Evolutionary conservation across 805 yeast species (phyloP), one percentile per base, ranked within the genome.

Genomic region (Ogataea neopini): DNA sequence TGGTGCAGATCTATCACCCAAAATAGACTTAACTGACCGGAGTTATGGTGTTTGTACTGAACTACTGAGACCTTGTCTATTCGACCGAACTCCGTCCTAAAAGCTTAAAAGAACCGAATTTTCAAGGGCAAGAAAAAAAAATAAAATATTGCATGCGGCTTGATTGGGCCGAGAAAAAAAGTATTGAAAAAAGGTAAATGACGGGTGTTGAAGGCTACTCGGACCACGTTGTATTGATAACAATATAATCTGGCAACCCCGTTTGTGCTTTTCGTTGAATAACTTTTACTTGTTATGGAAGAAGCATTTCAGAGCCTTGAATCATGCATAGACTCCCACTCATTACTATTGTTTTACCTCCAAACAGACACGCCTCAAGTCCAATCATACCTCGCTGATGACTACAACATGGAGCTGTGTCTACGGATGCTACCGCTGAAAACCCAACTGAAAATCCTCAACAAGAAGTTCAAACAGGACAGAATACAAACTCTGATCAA

Each of bases 381-480:
- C 6, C 33, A 26, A 22, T 45, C 44, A 2, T 44, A 45, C 19
- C 30, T 60, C 4, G 23, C 22, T 4, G 61, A 62, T 40, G 77
- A 68, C 41, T 74, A 63, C 58, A 67, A 70, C 51, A 81, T 78
- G 53, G 88, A 83, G 58, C 54, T 59, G 1, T 63, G 74, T 7
- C 58, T 83, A 48, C 66, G 88, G 35, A 56, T 70, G 14, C 55
- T 81, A 2, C 69, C 78, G 0, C 63, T 80, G 9, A 43, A 56
- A 0, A 66, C 64, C 14, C 86, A 80, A 52, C 53, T 63, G 2
- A 58, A 49, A 11, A 67, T 84, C 3, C 63, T 73, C 14, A 59
- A 66, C 22, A 70, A 73, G 43, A 75, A 70, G 53, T 67, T 64
- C 44, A 43, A 48, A 4, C 46, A 52, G 1, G 74, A 71, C 32